Evolutionary conservation across 2,329 filamentous ascomycete species (phyloP).

Genomic region (Talaromyces rugulosus): DNA sequence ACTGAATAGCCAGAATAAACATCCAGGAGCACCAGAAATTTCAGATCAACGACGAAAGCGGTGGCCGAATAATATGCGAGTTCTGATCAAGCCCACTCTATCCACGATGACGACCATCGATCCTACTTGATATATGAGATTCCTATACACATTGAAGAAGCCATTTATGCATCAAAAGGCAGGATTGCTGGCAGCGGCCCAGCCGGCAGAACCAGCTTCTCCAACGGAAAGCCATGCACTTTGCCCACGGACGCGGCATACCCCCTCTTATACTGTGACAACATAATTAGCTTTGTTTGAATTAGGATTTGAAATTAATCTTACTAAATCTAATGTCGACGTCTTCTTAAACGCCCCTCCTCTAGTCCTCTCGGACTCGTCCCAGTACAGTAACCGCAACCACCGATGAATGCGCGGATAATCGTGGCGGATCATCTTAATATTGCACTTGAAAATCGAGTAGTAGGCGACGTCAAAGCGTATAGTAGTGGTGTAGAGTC

Average conservation of each 20-base stretch:
- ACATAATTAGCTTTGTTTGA: background rate
- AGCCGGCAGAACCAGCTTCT: constrained; percentile 22
- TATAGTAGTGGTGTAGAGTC: constrained; percentile 64
- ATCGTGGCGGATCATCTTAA: constrained; percentile 60
- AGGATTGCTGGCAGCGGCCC: constrained; percentile 26
- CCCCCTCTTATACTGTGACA: constrained; percentile 19
- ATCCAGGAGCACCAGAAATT: no score
- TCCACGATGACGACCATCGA: no score
- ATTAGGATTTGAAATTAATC: constrained; percentile 12
- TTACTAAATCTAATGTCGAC: constrained; percentile 39
- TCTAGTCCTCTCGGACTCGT: constrained; percentile 38
- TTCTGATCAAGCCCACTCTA: no score
- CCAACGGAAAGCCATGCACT: constrained; percentile 4
- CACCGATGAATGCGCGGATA: constrained; percentile 49
- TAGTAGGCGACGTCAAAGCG: constrained; percentile 72
- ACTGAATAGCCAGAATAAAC: no score
- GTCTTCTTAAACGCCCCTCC: constrained; percentile 42
- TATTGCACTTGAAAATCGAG: constrained; percentile 73
- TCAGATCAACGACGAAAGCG: no score
- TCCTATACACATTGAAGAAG: no score
- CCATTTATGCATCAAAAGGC: constrained; percentile 11
- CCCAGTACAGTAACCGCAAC: constrained; percentile 46
- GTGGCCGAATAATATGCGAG: no score
- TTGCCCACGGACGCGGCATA: constrained; percentile 17
- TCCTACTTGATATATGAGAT: no score